Conservation (phyloP, 192 early-diverging fungal species). For the Dissophora globulifera region DNA sequence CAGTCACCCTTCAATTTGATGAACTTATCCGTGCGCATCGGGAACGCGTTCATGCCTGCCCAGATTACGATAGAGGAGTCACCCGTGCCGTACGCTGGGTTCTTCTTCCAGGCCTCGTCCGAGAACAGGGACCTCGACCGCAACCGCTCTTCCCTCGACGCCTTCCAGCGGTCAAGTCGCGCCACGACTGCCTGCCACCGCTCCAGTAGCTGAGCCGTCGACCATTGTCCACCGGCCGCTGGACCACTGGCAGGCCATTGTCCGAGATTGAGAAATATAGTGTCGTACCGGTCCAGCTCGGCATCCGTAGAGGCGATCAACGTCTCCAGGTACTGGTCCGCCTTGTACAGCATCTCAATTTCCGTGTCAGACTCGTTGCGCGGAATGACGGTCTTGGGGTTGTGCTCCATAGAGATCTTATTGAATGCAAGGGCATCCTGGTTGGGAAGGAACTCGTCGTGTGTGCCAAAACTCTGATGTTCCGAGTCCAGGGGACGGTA, state of each 20-base stretch:
- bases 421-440: background rate
- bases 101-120: background rate
- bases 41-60: constrained; percentile 45
- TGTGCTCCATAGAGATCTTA: background rate
- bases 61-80: constrained; percentile 24
- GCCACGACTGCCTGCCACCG: constrained; percentile 19
- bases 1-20: constrained; percentile 37
- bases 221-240: constrained; percentile 33
- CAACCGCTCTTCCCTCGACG: constrained; percentile 3
- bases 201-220: constrained; percentile 25
- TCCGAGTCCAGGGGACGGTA: constrained; percentile 22
- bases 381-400: background rate
- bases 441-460: constrained; percentile 21
- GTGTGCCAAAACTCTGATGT: constrained; percentile 4
- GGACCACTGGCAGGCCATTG: constrained; percentile 46
- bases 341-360: constrained; percentile 29
- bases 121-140: background rate
- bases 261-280: constrained; percentile 32
- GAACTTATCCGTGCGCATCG: constrained; percentile 21
- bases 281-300: constrained; percentile 25
- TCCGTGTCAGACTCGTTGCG: constrained; percentile 8
- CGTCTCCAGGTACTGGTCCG: constrained; percentile 35
- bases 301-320: constrained; percentile 15
- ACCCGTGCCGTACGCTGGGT: background rate
- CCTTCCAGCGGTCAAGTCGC: constrained; percentile 25